A percentile compares a stretch with the other conserved stretches of the same genome.
These are phyloP conservation scores for Coprinellus micaceus DNA, from an alignment of 768 basidiomycete species.

Conservation along the genomic window DNA sequence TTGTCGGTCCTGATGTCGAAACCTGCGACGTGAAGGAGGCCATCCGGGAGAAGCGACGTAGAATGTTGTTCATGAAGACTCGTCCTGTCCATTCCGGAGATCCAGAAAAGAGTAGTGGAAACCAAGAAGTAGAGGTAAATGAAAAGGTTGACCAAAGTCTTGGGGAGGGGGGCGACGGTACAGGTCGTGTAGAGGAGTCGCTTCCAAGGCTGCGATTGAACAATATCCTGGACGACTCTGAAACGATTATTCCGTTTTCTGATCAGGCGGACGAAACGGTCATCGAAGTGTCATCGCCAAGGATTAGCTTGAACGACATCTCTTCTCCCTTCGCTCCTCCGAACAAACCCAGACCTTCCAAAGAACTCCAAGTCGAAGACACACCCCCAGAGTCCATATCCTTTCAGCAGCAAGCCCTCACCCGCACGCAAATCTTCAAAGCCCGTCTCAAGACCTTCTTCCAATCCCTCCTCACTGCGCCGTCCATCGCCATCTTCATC, in stretches of 20 bases:
- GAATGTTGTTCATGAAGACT: conserved; percentile 5
- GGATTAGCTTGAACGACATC: not conserved
- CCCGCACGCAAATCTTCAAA: not conserved
- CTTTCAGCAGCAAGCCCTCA: not conserved
- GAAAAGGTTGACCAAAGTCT: not conserved
- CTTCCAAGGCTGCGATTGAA: not conserved
- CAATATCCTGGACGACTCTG: conserved; percentile 19
- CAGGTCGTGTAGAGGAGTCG: not conserved
- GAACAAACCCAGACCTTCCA: not conserved
- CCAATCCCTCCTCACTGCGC: conserved; percentile 40
- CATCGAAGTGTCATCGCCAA: not conserved
- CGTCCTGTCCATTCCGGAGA: not conserved
- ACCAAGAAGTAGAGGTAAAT: not conserved
- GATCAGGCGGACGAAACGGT: conserved; percentile 1
- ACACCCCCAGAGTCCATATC: not conserved
- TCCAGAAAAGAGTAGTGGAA: not conserved
- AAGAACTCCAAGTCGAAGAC: not conserved
- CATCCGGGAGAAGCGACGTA: conserved; percentile 35
- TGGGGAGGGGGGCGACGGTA: not conserved
- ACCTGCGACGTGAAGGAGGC: conserved; percentile 50
- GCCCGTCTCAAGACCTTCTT: conserved; percentile 19
- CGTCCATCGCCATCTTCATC: conserved; percentile 50
- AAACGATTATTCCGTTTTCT: conserved; percentile 12
- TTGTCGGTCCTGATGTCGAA: conserved; percentile 58
- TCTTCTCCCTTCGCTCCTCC: not conserved